Percentiles rank a stretch among this genome's conserved stretches.
phyloP scores from a whole-genome alignment of 345 rosid species.

The Rubroshorea leprosula region DNA sequence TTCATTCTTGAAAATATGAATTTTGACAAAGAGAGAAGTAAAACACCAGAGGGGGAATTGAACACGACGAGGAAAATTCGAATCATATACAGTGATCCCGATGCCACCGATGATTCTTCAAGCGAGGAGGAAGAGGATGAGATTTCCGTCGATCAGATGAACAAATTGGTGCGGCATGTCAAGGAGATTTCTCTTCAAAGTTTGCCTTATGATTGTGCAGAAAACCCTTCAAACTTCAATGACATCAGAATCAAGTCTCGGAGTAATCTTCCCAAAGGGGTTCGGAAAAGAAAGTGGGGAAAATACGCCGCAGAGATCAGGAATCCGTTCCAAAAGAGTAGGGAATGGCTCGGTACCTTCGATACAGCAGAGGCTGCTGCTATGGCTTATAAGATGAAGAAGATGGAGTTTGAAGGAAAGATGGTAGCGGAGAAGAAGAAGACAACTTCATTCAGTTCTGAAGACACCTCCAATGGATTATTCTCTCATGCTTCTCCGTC shows the following conservation, averaged over 20 bases:
- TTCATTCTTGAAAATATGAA: not conserved
- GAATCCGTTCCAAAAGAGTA: conserved; percentile 33
- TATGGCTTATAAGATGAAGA: conserved; percentile 37
- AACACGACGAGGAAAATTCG: conserved; percentile 27
- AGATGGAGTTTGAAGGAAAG: conserved; percentile 29
- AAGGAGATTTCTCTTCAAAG: conserved; percentile 28
- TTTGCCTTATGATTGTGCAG: not conserved
- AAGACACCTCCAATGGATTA: conserved; percentile 5
- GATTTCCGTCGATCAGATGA: not conserved
- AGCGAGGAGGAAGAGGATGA: conserved; percentile 33
- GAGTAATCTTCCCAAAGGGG: conserved; percentile 27
- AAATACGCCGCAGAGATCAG: conserved; percentile 46
- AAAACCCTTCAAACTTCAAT: not conserved
- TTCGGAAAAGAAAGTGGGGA: conserved; percentile 49
- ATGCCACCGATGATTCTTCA: conserved; percentile 40
- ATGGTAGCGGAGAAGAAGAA: conserved; percentile 12
- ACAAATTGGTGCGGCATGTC: conserved; percentile 6
- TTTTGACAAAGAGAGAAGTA: no score
- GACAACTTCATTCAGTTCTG: not conserved
- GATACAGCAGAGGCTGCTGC: conserved; percentile 47
- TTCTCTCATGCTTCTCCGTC: conserved; percentile 36
- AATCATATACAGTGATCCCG: conserved; percentile 35
- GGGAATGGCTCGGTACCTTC: conserved; percentile 52
- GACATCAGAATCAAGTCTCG: no score
- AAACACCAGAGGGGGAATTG: not conserved